Base-by-base conservation (phyloP, 148 eudicot genomes). In the Amaranthus cruentus region DNA sequence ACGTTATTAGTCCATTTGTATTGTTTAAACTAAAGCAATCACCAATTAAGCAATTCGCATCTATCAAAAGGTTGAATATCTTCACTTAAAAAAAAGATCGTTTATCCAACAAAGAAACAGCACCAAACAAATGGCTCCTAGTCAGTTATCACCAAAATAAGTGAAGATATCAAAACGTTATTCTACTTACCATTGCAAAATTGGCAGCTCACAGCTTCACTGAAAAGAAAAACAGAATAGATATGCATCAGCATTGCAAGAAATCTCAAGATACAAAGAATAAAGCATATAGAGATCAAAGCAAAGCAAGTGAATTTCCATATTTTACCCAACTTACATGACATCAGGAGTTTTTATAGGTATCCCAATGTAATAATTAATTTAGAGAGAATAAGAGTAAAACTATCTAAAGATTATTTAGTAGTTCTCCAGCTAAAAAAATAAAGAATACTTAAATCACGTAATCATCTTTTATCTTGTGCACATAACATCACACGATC, bases 121-220 rank as follows among this genome's bases (percentile, higher is more conserved):
- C 38, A 28, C 38, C 1, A 28, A 28, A 28, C 38, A 28, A 28
- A 28, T 28, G 38, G 38, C 38, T 28, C 38, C 38, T 28, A 28
- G 38, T 28, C 38, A 28, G 38, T 28, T 28, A 62, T 43, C 64
- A 55, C 43, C 21, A 49, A 15, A 7, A 49, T 48, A 47, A n/a
- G 55, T 55, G 18, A 21, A 7, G 7, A 48, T 7, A 46, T 7
- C 5, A 66, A 48, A 49, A 15, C 7, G 11, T 58, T 65, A 6
- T 15, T 49, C 38, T 50, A 75, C 79, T 79, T 92, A 95, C 99
- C 99, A 76, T 84, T 73, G 75, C 99, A 95, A 68, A 74, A 68
- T 70, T 81, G 83, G 81, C 99, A 95, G 83, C 85, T 81, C 79
- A 90, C 92, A 71, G 99, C 97, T 72, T 95, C 96, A 81, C 99